phyloP scores from a whole-genome alignment of 108 stramenopile genomes.

The Skeletonema potamos region DNA sequence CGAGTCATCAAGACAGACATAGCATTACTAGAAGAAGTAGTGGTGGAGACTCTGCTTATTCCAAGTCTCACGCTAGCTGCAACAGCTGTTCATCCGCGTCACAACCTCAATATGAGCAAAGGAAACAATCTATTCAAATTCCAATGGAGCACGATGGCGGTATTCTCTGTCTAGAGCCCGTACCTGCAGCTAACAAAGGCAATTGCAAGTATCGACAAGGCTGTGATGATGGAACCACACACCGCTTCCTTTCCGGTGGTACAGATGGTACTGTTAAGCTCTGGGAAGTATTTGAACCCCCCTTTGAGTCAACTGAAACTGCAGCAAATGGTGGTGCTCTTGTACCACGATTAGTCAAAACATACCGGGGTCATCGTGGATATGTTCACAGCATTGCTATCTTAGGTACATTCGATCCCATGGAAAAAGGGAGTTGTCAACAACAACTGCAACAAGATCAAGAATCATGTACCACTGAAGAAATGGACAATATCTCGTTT shows the following conservation, averaged over 20 bases:
- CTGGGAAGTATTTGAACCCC: constrained; percentile 27
- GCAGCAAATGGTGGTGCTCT: neutral
- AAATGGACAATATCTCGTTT: neutral
- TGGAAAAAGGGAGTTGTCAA: neutral
- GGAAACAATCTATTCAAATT: neutral
- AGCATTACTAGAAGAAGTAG: neutral
- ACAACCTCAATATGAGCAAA: neutral
- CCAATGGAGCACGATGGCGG: constrained; percentile 45
- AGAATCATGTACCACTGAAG: neutral
- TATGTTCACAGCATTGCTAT: constrained; percentile 7
- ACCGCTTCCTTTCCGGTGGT: constrained; percentile 32
- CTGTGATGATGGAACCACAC: neutral
- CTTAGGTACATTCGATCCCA: constrained; percentile 7
- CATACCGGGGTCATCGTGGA: constrained; percentile 19
- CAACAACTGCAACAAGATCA: neutral
- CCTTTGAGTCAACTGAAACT: neutral
- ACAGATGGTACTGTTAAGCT: constrained; percentile 31
- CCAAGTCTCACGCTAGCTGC: neutral
- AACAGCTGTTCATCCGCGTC: neutral
- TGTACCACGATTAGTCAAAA: constrained; percentile 8
- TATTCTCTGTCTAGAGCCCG: constrained; percentile 10
- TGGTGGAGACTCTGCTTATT: neutral
- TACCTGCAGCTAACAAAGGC: neutral
- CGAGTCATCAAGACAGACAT: neutral
- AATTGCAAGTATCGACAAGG: neutral